A percentile compares a stretch with the other conserved stretches of the same genome.
Evolutionary conservation across 169 alveolate genomes (phyloP).

Genomic region (Theileria annulata): DNA sequence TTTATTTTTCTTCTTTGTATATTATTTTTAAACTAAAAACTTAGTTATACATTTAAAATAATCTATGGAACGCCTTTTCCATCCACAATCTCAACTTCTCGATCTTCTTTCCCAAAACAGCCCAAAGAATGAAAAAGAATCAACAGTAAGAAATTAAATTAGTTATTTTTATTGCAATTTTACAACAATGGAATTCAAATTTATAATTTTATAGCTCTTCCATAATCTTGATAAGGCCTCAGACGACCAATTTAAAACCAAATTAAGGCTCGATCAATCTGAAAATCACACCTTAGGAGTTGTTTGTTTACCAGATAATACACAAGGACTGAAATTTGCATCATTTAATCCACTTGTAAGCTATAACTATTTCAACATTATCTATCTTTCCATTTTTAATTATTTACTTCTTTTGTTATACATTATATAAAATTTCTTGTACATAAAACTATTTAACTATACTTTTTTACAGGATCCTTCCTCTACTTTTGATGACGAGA

Average conservation of each 20-base stretch:
- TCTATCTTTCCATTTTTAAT: not conserved
- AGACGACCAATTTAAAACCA: conserved; percentile 37
- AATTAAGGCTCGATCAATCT: conserved; percentile 35
- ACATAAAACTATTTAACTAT: not conserved
- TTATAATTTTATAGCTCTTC: not conserved
- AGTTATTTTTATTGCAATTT: too few species aligned
- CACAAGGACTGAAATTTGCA: conserved; percentile 31
- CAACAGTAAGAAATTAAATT: not conserved
- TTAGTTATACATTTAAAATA: too few species aligned
- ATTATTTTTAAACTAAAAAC: not conserved
- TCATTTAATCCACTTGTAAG: not conserved
- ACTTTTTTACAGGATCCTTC: not conserved
- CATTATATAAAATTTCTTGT: not conserved
- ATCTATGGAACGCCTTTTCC: not conserved
- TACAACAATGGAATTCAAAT: not conserved
- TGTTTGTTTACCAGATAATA: conserved; percentile 39
- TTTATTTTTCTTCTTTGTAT: not conserved
- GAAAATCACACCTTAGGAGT: conserved; percentile 51
- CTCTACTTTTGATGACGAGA: conserved; percentile 11
- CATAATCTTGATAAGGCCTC: conserved; percentile 9
- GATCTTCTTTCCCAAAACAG: not conserved
- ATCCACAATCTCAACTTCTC: not conserved
- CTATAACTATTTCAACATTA: not conserved
- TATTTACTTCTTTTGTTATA: not conserved
- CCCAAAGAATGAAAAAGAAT: not conserved